Evolutionary conservation across 257 asterid genomes (phyloP), one percentile per base, ranked within the genome.

Genomic region (Misopates orontium): DNA sequence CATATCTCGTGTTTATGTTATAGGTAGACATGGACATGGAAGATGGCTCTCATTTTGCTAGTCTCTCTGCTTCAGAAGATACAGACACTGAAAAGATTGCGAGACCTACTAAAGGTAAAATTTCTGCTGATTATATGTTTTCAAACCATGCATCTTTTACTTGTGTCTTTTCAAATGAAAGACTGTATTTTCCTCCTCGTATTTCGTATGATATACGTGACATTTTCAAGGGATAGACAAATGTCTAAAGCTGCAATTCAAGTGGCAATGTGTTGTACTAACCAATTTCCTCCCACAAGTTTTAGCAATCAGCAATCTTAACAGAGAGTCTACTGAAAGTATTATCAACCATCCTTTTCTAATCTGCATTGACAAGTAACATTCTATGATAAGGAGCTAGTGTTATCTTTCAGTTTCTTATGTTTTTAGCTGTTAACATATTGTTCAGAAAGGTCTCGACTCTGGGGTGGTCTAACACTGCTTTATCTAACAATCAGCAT

Each of bases 11-110:
- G 17, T 58, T 53, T 56, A 74, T 60, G 42, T 75, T 45, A 53
- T 88, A 92, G 99, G 97, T 93, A 69, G 99, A 90, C 75, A 93
- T 93, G 99, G 99, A 93, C 79, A 86, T 82, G 62, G 99, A 85
- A 72, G 99, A 93, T 69, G 86, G 71, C 47, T 82, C 80, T 70
- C 41, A 71, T 42, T 42, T 51, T 36, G 74, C 77, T 59, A 82
- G 62, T 52, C 53, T 69, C 66, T 67, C 87, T 65, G 73, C 73
- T 66, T 76, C 81, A 44, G 87, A 67, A 71, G 87, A 73, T 36
- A 69, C 75, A 65, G 77, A 68, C 67, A 18, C 10, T 44, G 78
- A 75, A 52, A 82, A 50, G 69, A 71, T 64, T 69, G 63, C 56
- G 36, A 78, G 70, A 63, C 80, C 73, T 48, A 72, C 75, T 70